Evolutionary conservation across 2,329 filamentous ascomycete genomes (phyloP), one percentile per base, ranked within the genome.

Genomic region (Acrocalymma vagum): DNA sequence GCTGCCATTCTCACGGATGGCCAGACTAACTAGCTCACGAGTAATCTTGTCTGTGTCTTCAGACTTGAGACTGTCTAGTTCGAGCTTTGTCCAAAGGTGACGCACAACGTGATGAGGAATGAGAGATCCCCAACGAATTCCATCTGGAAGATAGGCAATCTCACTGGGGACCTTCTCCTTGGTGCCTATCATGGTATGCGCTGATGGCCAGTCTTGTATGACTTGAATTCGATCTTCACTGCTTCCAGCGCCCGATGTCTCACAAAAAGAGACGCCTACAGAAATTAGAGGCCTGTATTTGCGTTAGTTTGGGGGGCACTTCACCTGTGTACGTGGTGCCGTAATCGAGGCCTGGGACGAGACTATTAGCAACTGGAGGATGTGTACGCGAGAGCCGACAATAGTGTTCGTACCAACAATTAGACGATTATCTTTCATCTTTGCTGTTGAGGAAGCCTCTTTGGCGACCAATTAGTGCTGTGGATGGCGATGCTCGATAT

Each of bases 81-180:
- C 38, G 0, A 69, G 42, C 34, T 69, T 68, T 0, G 62, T 69
- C 60, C 63, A 69, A 38, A 65, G 56, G 24, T 67, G 51, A 0
- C 67, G 50, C 20, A 51, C 29, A 0, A 56, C 38, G 31, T 67
- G 26, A 0, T 49, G 27, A 0, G 53, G 37, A 9, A 61, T 57
- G 0, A 36, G 11, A 3, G 48, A 44, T 3, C 59, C 58, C 55
- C 54, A 63, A 4, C 20, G 13, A 6, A 43, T 21, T n/a, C 38
- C 48, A 7, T 47, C 28, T 0, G 33, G 3, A 14, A 38, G 29
- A 29, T 61, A 62, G 0, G 58, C 40, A 2, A 67, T 39, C 18
- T 64, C 60, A 5, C 51, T 56, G 0, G 60, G 62, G 0, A 60
- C 58, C 16, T 68, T 65, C 33, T 67, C 58, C 20, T 55, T 63